Evolutionary conservation across 1,284 basidiomycete species (phyloP), one percentile per base, ranked within the genome.

Genomic region (Austroboletus niveus): DNA sequence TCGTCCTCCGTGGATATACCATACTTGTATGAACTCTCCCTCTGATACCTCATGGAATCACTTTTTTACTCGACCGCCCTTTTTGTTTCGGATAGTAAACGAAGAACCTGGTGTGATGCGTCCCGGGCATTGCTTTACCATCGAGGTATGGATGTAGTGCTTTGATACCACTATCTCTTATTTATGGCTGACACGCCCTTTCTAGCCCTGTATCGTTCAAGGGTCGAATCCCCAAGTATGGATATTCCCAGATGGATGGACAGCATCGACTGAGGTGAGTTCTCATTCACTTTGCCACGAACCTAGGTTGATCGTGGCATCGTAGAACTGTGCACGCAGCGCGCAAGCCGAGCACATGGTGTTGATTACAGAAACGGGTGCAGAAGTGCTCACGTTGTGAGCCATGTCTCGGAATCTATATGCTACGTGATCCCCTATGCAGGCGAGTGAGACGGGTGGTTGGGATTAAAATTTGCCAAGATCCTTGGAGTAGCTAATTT

Each of bases 191-290:
- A 4, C 12, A 35, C 34, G 14, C 6, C 27, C 27, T 8, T 29
- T 35, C 34, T 17, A 94, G 84, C 92, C 92, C 5, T 78, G 79
- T 42, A 73, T 95, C 24, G 78, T 94, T 5, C 87, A 92, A 70
- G 92, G 92, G 5, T 69, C 69, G 1, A 75, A 87, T 51, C 76
- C 88, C 0, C 68, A 72, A 17, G 82, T 82, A 0, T 87, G 84
- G 79, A 80, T 91, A 53, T 94, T 89, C 67, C 89, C 89, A 4
- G 92, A 94, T 64, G 91, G 89, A 30, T 94, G 92, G 92, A 93
- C 91, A 4, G 83, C 86, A 34, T 86, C 88, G 1, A 92, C 92
- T 0, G 83, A 88, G 72, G 91, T 84, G 65, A 57, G 78, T 15
- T 29, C 41, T 32, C n/a, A 10, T 8, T 20, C 24, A 15, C 31